Evolutionary conservation across 495 filamentous ascomycete species (phyloP).

Genomic region (Cercophora newfieldiana): DNA sequence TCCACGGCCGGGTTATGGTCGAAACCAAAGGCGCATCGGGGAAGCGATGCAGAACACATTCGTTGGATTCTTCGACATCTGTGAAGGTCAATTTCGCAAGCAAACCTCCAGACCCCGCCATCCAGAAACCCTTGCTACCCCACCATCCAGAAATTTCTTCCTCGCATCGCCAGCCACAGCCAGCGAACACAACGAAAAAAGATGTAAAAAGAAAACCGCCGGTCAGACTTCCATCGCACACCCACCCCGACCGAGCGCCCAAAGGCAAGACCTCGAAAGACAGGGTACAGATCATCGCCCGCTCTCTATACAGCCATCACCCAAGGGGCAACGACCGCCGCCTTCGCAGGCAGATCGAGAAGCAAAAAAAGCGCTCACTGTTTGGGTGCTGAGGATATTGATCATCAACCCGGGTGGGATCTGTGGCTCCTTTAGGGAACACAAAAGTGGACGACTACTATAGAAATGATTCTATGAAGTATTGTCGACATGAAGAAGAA

Average conservation of each 20-base stretch:
- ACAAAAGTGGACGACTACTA: constrained; percentile 80
- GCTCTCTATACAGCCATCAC: constrained; percentile 55
- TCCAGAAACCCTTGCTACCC: too few relatives aligned
- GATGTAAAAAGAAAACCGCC: constrained; percentile 40
- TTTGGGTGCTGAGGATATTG: constrained; percentile 58
- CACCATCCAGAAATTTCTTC: constrained; percentile 35
- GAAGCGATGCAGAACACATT: too few relatives aligned
- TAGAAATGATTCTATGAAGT: constrained; percentile 87
- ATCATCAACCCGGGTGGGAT: constrained; percentile 65
- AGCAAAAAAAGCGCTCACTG: constrained; percentile 54
- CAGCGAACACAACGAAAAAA: constrained; percentile 50
- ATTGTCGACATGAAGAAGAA: constrained; percentile 62
- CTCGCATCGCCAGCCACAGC: constrained; percentile 40
- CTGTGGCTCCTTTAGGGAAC: constrained; percentile 71
- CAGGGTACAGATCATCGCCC: constrained; percentile 64
- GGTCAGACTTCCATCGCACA: constrained; percentile 64
- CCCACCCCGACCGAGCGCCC: constrained; percentile 59
- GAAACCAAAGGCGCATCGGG: too few relatives aligned
- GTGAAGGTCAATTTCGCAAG: too few relatives aligned
- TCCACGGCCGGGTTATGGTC: too few relatives aligned
- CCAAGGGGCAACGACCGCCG: constrained; percentile 39
- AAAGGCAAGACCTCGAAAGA: constrained; percentile 49
- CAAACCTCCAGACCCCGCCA: too few relatives aligned
- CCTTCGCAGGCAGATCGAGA: constrained; percentile 54
- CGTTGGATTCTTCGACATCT: too few relatives aligned